These are phyloP conservation scores for Didymella glomerata DNA, from an alignment of 2,329 filamentous ascomycete species.

Conservation along the genomic window DNA sequence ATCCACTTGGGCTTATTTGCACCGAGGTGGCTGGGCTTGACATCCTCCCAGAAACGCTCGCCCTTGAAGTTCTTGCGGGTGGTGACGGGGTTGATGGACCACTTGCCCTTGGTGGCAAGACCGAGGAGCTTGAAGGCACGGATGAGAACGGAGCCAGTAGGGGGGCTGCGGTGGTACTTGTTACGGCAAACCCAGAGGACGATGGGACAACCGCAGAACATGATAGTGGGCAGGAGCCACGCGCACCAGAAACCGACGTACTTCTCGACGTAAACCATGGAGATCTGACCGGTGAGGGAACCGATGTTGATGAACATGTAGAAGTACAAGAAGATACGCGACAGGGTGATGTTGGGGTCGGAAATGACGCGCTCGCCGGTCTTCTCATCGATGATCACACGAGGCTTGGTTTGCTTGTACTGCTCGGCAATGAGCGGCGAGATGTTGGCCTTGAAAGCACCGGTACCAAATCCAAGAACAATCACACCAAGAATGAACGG, in stretches of 20 bases:
- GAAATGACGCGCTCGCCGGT: slow-evolving; percentile 74
- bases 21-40: slow-evolving; percentile 71
- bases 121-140: slow-evolving; percentile 70
- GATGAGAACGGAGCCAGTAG: slow-evolving; percentile 74
- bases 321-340: slow-evolving; percentile 63
- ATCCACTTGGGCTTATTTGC: slow-evolving; percentile 72
- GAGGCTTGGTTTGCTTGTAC: slow-evolving; percentile 66
- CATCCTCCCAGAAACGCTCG: slow-evolving; percentile 70
- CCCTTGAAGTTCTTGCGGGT: slow-evolving; percentile 68
- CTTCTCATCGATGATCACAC: slow-evolving; percentile 61
- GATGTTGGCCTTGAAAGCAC: slow-evolving; percentile 58
- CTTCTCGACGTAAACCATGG: slow-evolving; percentile 78
- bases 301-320: slow-evolving; percentile 67
- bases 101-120: slow-evolving; percentile 70
- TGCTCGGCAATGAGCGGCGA: slow-evolving; percentile 76
- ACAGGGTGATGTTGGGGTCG: slow-evolving; percentile 73
- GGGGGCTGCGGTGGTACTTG: slow-evolving; percentile 69
- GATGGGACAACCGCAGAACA: slow-evolving; percentile 70
- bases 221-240: slow-evolving; percentile 70
- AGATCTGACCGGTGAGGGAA: slow-evolving; percentile 73
- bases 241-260: slow-evolving; percentile 80
- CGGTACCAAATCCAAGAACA: slow-evolving; percentile 57
- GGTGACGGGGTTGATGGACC: slow-evolving; percentile 67
- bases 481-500: slow-evolving; percentile 61
- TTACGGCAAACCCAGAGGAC: slow-evolving; percentile 68